A percentile compares a stretch with the other conserved stretches of the same genome.
Evolutionary conservation across 2,329 filamentous ascomycete genomes (phyloP).

Genomic region (Pyricularia grisea): DNA sequence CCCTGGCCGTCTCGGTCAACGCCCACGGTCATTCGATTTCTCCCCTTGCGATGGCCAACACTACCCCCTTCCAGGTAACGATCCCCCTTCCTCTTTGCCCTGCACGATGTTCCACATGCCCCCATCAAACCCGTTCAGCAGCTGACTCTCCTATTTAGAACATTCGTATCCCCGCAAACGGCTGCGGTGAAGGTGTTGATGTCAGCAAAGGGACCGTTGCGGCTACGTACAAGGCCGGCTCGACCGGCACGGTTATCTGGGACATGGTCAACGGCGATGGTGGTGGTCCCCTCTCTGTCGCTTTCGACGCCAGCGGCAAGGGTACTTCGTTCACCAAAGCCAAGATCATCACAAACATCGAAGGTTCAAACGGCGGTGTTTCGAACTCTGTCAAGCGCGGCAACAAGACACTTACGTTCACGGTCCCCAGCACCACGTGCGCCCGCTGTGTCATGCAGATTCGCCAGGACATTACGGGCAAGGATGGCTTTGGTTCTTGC

Average conservation of each 20-base stretch:
- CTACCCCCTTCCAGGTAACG: background rate
- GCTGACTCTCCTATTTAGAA: background rate
- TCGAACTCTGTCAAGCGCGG: background rate
- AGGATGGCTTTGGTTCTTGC: slow-evolving; percentile 1
- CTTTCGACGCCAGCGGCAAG: background rate
- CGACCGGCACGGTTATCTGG: background rate
- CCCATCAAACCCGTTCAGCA: background rate
- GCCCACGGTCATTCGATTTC: background rate
- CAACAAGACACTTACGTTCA: background rate
- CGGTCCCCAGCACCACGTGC: background rate
- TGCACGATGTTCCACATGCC: background rate
- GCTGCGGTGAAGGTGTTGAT: slow-evolving; percentile 1
- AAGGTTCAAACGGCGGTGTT: background rate
- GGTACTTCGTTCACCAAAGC: background rate
- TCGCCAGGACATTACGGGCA: background rate
- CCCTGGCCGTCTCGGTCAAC: slow-evolving; percentile 3
- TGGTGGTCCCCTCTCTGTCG: background rate
- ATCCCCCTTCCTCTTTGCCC: background rate
- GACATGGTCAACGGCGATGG: slow-evolving; percentile 2
- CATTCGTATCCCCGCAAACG: slow-evolving; percentile 2
- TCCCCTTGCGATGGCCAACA: background rate
- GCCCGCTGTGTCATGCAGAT: slow-evolving; percentile 1
- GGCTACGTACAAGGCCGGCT: background rate
- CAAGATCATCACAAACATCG: background rate
- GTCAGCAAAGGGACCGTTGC: background rate